Conservation (phyloP, 148 eudicot genomes). For the Pharnaceum exiguum region DNA sequence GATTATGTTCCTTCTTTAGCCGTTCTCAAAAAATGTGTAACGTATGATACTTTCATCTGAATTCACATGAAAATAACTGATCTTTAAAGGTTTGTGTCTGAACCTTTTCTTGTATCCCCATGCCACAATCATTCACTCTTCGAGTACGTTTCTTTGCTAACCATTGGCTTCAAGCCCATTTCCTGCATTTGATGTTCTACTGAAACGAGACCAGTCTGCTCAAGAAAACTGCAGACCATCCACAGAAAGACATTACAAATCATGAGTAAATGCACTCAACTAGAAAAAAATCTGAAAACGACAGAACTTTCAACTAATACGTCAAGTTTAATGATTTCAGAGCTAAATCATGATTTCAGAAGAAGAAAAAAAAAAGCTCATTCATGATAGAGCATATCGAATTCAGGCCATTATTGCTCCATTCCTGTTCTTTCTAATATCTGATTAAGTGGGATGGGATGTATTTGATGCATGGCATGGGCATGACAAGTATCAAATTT, state of each 20-base stretch:
- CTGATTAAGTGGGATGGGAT: too few species aligned
- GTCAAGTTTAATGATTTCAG: too few species aligned
- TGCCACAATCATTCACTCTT: constrained; percentile 35
- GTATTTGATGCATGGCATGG: too few species aligned
- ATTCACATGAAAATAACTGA: background rate
- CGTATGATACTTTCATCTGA: background rate
- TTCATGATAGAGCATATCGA: too few species aligned
- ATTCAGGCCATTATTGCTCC: too few species aligned
- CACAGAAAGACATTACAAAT: background rate
- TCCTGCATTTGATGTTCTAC: constrained; percentile 88
- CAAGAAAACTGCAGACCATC: constrained; percentile 62
- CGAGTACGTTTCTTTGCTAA: constrained; percentile 16
- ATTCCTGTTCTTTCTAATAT: too few species aligned
- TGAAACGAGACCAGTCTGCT: constrained; percentile 80
- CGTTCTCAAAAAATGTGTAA: background rate
- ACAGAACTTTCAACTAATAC: too few species aligned
- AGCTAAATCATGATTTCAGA: too few species aligned
- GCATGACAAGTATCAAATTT: too few species aligned
- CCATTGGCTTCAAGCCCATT: constrained; percentile 62
- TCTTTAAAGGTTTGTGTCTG: background rate
- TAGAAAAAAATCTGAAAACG: too few species aligned
- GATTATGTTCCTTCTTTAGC: background rate
- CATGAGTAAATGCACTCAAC: too few species aligned
- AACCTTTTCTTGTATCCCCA: background rate
- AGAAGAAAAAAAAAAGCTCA: too few species aligned